phyloP scores from a whole-genome alignment of 1,284 basidiomycete genomes.

The Gomphus bonarii region DNA sequence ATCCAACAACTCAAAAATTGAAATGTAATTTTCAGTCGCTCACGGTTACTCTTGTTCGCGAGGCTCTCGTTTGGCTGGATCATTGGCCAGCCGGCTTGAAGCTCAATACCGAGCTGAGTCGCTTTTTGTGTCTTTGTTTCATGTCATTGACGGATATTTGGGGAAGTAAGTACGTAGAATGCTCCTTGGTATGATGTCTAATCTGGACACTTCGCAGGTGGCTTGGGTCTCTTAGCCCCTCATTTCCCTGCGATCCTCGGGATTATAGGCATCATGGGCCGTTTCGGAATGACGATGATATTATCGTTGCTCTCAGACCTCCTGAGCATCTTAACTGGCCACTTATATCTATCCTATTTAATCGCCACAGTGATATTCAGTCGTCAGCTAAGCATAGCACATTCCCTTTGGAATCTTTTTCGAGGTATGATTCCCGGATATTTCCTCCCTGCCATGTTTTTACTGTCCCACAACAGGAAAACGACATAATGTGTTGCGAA shows the following conservation, averaged over 20 bases:
- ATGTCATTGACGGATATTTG: constrained; percentile 53
- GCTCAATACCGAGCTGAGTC: constrained; percentile 87
- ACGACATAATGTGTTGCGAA: constrained; percentile 73
- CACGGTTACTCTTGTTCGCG: constrained; percentile 40
- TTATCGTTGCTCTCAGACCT: constrained; percentile 62
- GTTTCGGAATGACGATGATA: constrained; percentile 60
- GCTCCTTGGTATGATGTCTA: neutral
- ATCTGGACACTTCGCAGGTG: constrained; percentile 10
- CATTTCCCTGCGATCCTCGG: constrained; percentile 38
- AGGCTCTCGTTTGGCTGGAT: constrained; percentile 74
- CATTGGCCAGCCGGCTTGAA: constrained; percentile 96
- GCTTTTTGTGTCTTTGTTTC: constrained; percentile 70
- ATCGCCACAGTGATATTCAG: constrained; percentile 57
- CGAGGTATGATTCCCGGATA: constrained; percentile 47
- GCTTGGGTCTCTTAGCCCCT: constrained; percentile 28
- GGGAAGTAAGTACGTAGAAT: constrained; percentile 40
- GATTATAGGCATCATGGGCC: constrained; percentile 42
- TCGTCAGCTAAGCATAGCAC: constrained; percentile 49
- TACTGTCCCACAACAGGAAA: constrained; percentile 46
- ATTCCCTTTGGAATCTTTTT: constrained; percentile 89
- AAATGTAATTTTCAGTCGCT: constrained; percentile 17
- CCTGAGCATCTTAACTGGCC: constrained; percentile 56
- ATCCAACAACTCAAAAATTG: neutral
- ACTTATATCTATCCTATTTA: constrained; percentile 66
- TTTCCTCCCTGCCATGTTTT: neutral